These are phyloP conservation scores for Botrytis squamosa DNA, from an alignment of 2,329 filamentous ascomycete genomes.

Conservation along the genomic window DNA sequence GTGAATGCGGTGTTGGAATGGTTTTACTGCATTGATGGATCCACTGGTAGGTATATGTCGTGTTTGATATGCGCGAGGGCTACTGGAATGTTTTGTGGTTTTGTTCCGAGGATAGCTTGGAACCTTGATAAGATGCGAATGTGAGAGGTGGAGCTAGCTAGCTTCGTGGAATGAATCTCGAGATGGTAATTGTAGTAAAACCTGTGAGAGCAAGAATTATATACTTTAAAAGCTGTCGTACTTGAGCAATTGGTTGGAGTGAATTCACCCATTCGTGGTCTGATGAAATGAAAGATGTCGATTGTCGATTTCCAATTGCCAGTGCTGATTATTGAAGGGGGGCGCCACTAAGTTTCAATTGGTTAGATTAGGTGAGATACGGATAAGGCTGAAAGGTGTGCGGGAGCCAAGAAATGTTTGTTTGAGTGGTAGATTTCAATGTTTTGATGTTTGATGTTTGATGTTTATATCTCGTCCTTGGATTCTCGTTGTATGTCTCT, in stretches of 20 bases:
- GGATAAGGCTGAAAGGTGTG: constrained; percentile 4
- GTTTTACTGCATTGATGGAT: constrained; percentile 10
- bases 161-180: background rate
- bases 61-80: background rate
- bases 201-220: background rate
- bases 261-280: background rate
- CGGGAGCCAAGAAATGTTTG: constrained; percentile 4
- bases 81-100: background rate
- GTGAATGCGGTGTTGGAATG: background rate
- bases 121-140: background rate
- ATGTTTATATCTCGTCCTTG: no score
- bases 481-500: background rate
- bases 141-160: background rate
- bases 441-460: background rate
- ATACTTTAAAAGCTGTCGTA: background rate
- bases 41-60: background rate
- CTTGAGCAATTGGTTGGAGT: background rate
- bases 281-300: background rate
- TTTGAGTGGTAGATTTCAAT: background rate
- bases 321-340: background rate
- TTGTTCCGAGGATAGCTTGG: background rate
- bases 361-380: background rate
- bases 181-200: background rate
- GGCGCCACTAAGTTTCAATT: background rate
- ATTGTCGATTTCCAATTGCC: background rate